phyloP scores from a whole-genome alignment of 2,329 filamentous ascomycete genomes.

The Colletotrichum tofieldiae region DNA sequence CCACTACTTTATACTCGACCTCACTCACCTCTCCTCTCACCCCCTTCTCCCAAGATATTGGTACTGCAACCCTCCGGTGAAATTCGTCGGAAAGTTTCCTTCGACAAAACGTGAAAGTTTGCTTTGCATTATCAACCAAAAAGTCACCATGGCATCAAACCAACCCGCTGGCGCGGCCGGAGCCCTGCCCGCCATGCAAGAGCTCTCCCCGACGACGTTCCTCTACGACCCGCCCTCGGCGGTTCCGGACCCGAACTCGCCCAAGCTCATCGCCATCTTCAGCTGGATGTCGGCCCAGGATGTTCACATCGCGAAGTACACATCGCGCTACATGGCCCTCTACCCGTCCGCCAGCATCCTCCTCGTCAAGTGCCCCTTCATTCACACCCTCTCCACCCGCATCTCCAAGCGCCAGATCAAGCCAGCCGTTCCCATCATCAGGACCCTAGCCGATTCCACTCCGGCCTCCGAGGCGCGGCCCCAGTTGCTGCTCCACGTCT shows the following conservation, averaged over 20 bases:
- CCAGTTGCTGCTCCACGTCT: constrained; percentile 63
- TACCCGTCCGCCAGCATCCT: constrained; percentile 64
- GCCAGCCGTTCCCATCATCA: constrained; percentile 59
- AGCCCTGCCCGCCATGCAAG: constrained; percentile 55
- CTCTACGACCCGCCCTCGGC: constrained; percentile 52
- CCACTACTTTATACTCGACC: constrained; percentile 27
- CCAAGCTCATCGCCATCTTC: constrained; percentile 64
- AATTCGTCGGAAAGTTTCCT: not conserved
- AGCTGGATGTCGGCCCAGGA: constrained; percentile 69
- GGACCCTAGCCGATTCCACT: constrained; percentile 48
- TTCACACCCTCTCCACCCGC: constrained; percentile 54
- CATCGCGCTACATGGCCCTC: constrained; percentile 59
- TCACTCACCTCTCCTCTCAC: not conserved
- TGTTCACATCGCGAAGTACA: constrained; percentile 67
- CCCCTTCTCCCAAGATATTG: not conserved
- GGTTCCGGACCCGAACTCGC: constrained; percentile 46
- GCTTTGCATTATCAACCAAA: not conserved
- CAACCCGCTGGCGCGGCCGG: constrained; percentile 40
- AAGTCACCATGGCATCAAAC: constrained; percentile 49
- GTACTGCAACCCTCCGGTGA: not conserved
- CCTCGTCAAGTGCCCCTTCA: constrained; percentile 60
- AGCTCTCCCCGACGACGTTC: constrained; percentile 56
- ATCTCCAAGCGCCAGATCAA: constrained; percentile 53
- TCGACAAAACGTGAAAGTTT: not conserved
- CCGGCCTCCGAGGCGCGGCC: constrained; percentile 39